A percentile compares a stretch with the other conserved stretches of the same genome.
phyloP scores from a whole-genome alignment of 257 asterid genomes.

The Orobanche coerulescens region DNA sequence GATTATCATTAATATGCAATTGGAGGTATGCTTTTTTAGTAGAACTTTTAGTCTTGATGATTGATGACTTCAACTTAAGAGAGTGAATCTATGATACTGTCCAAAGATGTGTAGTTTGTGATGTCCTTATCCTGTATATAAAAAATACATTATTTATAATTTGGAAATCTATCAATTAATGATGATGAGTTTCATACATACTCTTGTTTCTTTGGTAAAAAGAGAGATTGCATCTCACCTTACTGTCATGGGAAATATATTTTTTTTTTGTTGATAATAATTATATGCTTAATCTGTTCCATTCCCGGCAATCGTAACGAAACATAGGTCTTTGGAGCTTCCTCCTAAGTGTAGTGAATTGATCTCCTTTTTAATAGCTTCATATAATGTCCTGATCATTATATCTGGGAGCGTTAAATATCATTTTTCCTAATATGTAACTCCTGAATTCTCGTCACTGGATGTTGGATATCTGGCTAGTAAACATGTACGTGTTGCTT shows the following conservation, averaged over 20 bases:
- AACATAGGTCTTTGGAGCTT: background rate
- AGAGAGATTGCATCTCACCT: background rate
- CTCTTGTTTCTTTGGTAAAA: background rate
- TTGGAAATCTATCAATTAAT: too few species aligned
- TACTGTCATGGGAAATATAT: background rate
- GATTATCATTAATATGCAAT: background rate
- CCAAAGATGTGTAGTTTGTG: background rate
- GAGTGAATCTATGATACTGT: background rate
- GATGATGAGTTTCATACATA: too few species aligned
- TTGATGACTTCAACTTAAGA: background rate
- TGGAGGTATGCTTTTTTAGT: background rate
- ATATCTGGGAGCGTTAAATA: background rate
- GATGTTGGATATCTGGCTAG: slow-evolving; percentile 3
- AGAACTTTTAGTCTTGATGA: background rate
- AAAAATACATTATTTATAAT: background rate
- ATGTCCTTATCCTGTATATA: background rate
- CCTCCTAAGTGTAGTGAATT: background rate
- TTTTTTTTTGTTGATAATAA: background rate
- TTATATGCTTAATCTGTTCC: background rate
- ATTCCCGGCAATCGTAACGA: background rate
- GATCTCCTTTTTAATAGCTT: background rate
- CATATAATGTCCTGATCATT: background rate
- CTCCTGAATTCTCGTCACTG: background rate
- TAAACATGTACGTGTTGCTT: slow-evolving; percentile 12
- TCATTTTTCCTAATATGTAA: background rate